Evolutionary conservation across 2,329 filamentous ascomycete species (phyloP), one percentile per base, ranked within the genome.

Genomic region (Phialocephala subalpina): DNA sequence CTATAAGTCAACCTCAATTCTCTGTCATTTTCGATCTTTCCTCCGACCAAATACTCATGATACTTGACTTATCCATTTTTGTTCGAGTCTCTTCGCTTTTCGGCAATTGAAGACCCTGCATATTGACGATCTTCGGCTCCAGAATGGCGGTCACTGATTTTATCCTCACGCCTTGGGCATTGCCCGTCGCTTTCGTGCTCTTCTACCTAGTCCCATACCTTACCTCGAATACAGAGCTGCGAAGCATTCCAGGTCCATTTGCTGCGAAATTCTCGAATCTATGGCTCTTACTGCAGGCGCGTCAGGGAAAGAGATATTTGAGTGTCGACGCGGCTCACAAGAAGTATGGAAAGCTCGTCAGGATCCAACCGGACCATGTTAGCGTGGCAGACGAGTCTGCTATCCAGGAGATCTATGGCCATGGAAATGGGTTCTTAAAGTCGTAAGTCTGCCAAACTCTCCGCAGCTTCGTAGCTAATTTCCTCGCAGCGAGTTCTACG

Each of bases 281-380:
- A 33, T 97, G 94, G 94, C 85, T 97, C 25, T 78, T 97, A 58
- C 80, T 82, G 9, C 84, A 89, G 14, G 82, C 82, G 61, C 88
- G 94, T 1, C 82, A 85, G 3, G 93, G 93, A 1, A 82, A 84
- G 57, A 83, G 91, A 11, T 93, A 87, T 74, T 71, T 80, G 33
- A 81, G 83, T 2, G 89, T 97, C n/a, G 84, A 97, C 73, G 79
- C 88, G 40, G 82, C 87, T 8, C 94, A 97, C 79, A 86, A 91
- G 81, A 90, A 89, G 74, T 72, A 73, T 68, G 94, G 94, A 3
- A 90, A 89, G n/a, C 79, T 97, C 1, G 90, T 97, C 25, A 86
- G 94, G 40, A 91, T 97, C 70, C 91, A 93, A 74, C 94, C 94
- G 0, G 88, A 94, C 73, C 94, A 97, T 73, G 84, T 97, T 72